A percentile compares a stretch with the other conserved stretches of the same genome.
These are phyloP conservation scores for Scopulariopsis brevicaulis DNA, from an alignment of 2,329 filamentous ascomycete genomes.

Conservation along the genomic window DNA sequence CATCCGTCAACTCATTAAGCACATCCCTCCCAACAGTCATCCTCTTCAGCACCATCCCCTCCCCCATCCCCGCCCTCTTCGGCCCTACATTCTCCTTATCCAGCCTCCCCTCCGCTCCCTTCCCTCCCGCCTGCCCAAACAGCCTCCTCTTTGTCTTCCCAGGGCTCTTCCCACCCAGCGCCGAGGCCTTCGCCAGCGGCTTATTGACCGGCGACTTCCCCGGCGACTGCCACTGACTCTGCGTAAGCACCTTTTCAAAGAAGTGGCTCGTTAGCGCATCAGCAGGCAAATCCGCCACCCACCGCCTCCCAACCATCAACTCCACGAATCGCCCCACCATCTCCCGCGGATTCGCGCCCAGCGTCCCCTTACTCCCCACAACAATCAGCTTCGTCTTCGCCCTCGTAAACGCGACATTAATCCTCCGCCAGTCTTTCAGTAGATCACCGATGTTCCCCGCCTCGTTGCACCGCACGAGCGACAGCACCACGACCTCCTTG, in stretches of 20 bases:
- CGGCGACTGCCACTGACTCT: slow-evolving; percentile 23
- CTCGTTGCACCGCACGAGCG: slow-evolving; percentile 79
- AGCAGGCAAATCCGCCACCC: slow-evolving; percentile 63
- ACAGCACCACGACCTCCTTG: slow-evolving; percentile 84
- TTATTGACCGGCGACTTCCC: slow-evolving; percentile 6
- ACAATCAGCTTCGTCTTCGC: slow-evolving; percentile 88
- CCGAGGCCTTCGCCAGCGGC: background rate
- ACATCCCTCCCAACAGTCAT: slow-evolving; percentile 65
- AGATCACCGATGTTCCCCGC: slow-evolving; percentile 77
- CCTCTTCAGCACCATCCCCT: slow-evolving; percentile 50
- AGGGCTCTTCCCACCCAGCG: slow-evolving; percentile 13
- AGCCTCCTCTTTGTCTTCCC: background rate
- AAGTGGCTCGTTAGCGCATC: slow-evolving; percentile 55
- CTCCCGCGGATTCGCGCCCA: slow-evolving; percentile 59
- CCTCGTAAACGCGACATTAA: slow-evolving; percentile 92
- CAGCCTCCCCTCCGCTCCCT: background rate
- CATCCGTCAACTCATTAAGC: slow-evolving; percentile 55
- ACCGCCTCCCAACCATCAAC: slow-evolving; percentile 66
- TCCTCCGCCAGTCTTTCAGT: slow-evolving; percentile 79
- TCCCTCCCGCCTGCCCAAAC: background rate
- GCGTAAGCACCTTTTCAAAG: slow-evolving; percentile 49
- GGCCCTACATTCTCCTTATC: slow-evolving; percentile 40
- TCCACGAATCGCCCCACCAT: slow-evolving; percentile 66
- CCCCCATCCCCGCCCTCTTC: slow-evolving; percentile 45
- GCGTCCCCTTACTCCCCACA: slow-evolving; percentile 68